A percentile compares a stretch with the other conserved stretches of the same genome.
These are phyloP conservation scores for Sphenostylis stenocarpa DNA, from an alignment of 306 rosid genomes.

Conservation along the genomic window DNA sequence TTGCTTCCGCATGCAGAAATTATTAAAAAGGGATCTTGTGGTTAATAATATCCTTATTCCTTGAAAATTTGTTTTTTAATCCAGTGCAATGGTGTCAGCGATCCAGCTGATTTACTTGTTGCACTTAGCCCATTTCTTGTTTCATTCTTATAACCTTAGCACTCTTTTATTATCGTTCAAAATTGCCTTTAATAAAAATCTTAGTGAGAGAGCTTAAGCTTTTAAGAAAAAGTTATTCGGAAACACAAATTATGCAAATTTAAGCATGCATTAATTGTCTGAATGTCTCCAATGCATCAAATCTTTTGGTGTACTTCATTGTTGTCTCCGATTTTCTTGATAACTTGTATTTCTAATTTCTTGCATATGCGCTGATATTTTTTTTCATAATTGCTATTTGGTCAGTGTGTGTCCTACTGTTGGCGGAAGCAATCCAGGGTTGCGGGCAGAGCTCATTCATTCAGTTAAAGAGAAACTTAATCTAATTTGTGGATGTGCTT, in stretches of 20 bases:
- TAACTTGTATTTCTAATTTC: constrained; percentile 5
- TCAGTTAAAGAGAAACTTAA: constrained; percentile 75
- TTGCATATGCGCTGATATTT: constrained; percentile 13
- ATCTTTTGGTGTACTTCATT: constrained; percentile 17
- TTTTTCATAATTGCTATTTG: constrained; percentile 20
- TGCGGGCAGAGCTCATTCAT: constrained; percentile 85
- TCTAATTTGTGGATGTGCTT: constrained; percentile 78
- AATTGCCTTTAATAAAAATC: background rate
- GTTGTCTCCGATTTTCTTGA: constrained; percentile 11
- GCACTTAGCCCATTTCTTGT: background rate
- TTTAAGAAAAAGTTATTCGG: background rate
- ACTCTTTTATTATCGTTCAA: background rate
- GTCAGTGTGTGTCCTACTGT: constrained; percentile 82
- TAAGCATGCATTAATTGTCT: background rate
- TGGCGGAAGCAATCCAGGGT: constrained; percentile 97
- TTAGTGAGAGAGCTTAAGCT: background rate
- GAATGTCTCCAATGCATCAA: constrained; percentile 18
- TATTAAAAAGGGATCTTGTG: background rate
- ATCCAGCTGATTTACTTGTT: background rate
- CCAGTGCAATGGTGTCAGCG: background rate
- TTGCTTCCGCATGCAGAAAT: background rate
- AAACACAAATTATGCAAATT: background rate
- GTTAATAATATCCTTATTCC: background rate
- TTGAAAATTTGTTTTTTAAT: background rate
- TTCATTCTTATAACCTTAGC: background rate